Conservation (phyloP, 2,329 filamentous ascomycete genomes). For the Colletotrichum endophyticum region DNA sequence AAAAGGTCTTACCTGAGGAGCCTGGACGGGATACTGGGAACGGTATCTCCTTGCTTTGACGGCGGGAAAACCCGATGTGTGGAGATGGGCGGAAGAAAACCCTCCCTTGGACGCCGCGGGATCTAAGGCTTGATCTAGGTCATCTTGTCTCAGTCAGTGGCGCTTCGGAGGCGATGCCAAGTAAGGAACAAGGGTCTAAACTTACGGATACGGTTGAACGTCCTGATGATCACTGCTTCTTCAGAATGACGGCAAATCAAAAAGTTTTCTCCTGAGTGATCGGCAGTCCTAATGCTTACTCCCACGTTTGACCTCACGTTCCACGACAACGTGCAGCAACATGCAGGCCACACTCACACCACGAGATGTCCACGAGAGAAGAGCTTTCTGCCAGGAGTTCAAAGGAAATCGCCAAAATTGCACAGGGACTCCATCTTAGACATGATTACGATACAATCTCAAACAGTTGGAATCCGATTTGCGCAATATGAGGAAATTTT, state of each 20-base stretch:
- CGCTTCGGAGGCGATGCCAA: not conserved
- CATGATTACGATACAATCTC: not conserved
- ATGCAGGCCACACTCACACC: not conserved
- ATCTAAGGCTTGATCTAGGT: not conserved
- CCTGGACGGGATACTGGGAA: conserved; percentile 53
- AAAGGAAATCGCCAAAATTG: not conserved
- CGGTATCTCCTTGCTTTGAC: conserved; percentile 49
- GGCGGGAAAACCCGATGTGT: conserved; percentile 47
- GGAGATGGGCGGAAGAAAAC: not conserved
- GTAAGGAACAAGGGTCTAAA: not conserved
- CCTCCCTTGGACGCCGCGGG: not conserved
- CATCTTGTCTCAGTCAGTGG: not conserved
- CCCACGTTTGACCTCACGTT: not conserved
- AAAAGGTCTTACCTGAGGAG: conserved; percentile 55
- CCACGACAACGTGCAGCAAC: not conserved
- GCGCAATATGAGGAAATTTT: not conserved
- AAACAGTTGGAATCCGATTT: not conserved
- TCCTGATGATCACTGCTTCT: not conserved
- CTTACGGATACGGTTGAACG: not conserved
- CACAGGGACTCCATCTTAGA: not conserved
- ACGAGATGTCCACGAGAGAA: not conserved
- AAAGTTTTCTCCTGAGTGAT: not conserved
- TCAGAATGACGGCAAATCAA: not conserved
- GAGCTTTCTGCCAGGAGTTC: not conserved
- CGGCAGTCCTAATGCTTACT: not conserved